A percentile compares a stretch with the other conserved stretches of the same genome.
phyloP scores from a whole-genome alignment of 2,329 filamentous ascomycete species.

The Penicillium concentricum region DNA sequence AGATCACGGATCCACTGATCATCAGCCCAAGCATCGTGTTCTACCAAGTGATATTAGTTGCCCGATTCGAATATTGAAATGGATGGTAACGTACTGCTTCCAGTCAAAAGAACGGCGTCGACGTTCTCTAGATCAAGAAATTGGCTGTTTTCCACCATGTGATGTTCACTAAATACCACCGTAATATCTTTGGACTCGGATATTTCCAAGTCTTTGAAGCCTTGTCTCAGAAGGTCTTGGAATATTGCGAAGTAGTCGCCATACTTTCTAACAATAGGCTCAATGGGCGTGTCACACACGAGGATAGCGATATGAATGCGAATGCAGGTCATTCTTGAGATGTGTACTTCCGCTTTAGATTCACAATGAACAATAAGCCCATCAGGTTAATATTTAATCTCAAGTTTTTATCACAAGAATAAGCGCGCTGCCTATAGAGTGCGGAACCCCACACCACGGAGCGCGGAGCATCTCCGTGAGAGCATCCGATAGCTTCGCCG shows the following conservation, averaged over 20 bases:
- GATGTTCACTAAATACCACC: conserved; percentile 22
- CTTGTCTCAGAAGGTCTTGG: conserved; percentile 21
- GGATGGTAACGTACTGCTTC: conserved; percentile 28
- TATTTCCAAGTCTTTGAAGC: conserved; percentile 11
- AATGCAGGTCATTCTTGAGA: not conserved
- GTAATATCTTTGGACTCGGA: conserved; percentile 2
- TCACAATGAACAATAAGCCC: not conserved
- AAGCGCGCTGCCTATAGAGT: conserved; percentile 8
- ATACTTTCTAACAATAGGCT: conserved; percentile 27
- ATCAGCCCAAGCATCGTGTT: conserved; percentile 44
- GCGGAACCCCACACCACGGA: conserved; percentile 16
- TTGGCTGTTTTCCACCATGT: conserved; percentile 23
- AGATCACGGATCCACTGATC: conserved; percentile 48
- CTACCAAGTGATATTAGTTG: conserved; percentile 12
- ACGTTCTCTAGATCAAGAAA: conserved; percentile 25
- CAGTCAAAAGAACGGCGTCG: conserved; percentile 30
- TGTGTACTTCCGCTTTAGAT: not conserved
- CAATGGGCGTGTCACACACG: conserved; percentile 32
- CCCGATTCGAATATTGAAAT: not conserved
- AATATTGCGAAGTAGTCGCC: conserved; percentile 26
- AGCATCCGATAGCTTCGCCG: not conserved
- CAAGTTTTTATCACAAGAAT: not conserved
- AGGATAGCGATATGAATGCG: conserved; percentile 27
- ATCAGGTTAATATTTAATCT: not conserved
- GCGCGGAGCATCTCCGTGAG: conserved; percentile 10